Percentiles rank a stretch among this genome's conserved stretches.
These are phyloP conservation scores for Aquilaria malaccensis DNA, from an alignment of 345 rosid species.

Conservation along the genomic window DNA sequence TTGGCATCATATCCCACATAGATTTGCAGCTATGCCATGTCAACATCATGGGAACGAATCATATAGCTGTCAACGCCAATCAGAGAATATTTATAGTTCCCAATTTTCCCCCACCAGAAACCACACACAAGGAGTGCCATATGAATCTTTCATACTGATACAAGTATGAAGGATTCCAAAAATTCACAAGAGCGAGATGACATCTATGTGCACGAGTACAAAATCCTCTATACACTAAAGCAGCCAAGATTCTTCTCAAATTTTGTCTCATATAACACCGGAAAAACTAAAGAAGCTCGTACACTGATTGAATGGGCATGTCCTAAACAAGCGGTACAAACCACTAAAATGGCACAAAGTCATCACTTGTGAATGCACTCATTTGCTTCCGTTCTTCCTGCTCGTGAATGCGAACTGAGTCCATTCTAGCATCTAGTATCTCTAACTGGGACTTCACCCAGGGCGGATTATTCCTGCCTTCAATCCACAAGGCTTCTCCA, in stretches of 20 bases:
- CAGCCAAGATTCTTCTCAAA: not conserved
- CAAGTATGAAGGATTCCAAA: too few relatives aligned
- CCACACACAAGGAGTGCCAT: too few relatives aligned
- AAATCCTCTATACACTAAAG: not conserved
- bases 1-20: too few relatives aligned
- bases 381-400: conserved; percentile 24
- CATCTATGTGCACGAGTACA: conserved; percentile 19
- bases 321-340: not conserved
- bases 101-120: too few relatives aligned
- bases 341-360: conserved; percentile 21
- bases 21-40: too few relatives aligned
- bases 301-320: not conserved
- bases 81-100: too few relatives aligned
- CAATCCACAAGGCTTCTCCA: conserved; percentile 64
- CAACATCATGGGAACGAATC: too few relatives aligned
- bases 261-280: not conserved
- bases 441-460: conserved; percentile 57
- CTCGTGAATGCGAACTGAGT: conserved; percentile 12
- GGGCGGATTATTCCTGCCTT: conserved; percentile 49
- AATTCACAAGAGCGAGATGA: too few relatives aligned
- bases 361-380: conserved; percentile 27
- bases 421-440: conserved; percentile 40
- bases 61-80: too few relatives aligned
- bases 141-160: too few relatives aligned
- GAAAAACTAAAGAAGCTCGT: not conserved